A percentile compares a stretch with the other conserved stretches of the same genome.
phyloP scores from a whole-genome alignment of 805 yeast species.

The Komagataella kurtzmanii region DNA sequence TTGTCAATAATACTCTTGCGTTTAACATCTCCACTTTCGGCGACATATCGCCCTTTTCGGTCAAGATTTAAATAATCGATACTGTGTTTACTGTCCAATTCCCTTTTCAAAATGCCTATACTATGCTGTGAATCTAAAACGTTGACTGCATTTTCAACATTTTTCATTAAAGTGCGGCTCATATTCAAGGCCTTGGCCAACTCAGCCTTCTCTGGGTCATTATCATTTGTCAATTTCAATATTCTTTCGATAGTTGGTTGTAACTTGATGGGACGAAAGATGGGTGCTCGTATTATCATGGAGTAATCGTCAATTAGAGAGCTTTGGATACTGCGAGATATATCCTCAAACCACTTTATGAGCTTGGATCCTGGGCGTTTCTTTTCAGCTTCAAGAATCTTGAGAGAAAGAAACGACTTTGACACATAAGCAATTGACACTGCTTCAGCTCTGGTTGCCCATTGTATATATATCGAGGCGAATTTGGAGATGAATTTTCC shows the following conservation, averaged over 20 bases:
- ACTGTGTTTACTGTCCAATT: neutral
- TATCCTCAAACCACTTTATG: neutral
- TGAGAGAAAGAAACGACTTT: slow-evolving; percentile 45
- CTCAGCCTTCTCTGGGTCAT: neutral
- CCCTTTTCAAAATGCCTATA: neutral
- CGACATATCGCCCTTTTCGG: slow-evolving; percentile 45
- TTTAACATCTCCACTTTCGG: neutral
- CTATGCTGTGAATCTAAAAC: neutral
- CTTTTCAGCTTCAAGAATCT: slow-evolving; percentile 23
- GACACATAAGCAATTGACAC: slow-evolving; percentile 48
- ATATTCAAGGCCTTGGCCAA: neutral
- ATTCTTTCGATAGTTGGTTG: neutral
- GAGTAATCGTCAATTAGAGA: neutral
- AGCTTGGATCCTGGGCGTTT: neutral
- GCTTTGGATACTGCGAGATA: neutral
- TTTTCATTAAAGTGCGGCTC: neutral
- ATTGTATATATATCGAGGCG: slow-evolving; percentile 47
- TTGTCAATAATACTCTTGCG: slow-evolving; percentile 24
- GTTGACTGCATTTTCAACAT: neutral
- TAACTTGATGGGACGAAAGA: neutral
- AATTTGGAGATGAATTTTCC: slow-evolving; percentile 51
- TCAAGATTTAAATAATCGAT: slow-evolving; percentile 9
- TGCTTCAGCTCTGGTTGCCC: slow-evolving; percentile 46
- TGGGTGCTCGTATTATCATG: neutral
- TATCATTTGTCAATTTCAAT: neutral